Evolutionary conservation across 1,139 yeast genomes (phyloP).

Genomic region (Geotrichum histeridarum): DNA sequence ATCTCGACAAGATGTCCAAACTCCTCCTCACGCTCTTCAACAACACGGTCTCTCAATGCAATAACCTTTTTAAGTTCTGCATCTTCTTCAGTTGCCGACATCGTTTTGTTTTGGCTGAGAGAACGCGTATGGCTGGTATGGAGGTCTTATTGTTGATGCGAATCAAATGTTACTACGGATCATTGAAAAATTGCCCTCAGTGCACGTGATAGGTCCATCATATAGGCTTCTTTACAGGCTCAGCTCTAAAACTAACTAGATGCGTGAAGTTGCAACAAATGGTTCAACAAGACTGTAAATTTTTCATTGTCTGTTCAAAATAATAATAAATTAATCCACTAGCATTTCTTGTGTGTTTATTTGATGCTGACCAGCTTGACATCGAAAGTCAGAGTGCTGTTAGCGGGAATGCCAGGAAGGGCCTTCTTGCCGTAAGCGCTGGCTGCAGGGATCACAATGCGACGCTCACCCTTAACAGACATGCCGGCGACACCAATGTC

Average conservation of each 20-base stretch:
- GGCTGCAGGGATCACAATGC: slow-evolving; percentile 91
- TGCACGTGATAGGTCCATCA: neutral
- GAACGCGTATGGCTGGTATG: too few relatives aligned
- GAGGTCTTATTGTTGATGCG: neutral
- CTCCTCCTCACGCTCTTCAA: slow-evolving; percentile 18
- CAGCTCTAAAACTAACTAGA: too few relatives aligned
- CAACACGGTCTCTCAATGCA: slow-evolving; percentile 24
- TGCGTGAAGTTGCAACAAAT: neutral
- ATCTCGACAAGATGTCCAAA: slow-evolving; percentile 1
- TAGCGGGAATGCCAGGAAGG: slow-evolving; percentile 95
- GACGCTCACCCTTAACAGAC: slow-evolving; percentile 98
- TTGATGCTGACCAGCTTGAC: slow-evolving; percentile 88
- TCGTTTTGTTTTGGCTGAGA: too few relatives aligned
- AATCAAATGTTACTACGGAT: neutral
- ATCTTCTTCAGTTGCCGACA: slow-evolving; percentile 15
- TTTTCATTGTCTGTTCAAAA: neutral
- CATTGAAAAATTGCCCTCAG: neutral
- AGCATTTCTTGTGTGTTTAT: slow-evolving; percentile 38
- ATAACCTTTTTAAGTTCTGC: slow-evolving; percentile 26
- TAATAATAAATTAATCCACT: slow-evolving; percentile 2
- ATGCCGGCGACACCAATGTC: slow-evolving; percentile 97
- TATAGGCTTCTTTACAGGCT: neutral
- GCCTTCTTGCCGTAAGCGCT: slow-evolving; percentile 95
- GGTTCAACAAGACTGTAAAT: neutral
- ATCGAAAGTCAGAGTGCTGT: slow-evolving; percentile 92